Evolutionary conservation across 371 early-diverging fungal species (phyloP), one percentile per base, ranked within the genome.

Genomic region (Mortierella sp.): DNA sequence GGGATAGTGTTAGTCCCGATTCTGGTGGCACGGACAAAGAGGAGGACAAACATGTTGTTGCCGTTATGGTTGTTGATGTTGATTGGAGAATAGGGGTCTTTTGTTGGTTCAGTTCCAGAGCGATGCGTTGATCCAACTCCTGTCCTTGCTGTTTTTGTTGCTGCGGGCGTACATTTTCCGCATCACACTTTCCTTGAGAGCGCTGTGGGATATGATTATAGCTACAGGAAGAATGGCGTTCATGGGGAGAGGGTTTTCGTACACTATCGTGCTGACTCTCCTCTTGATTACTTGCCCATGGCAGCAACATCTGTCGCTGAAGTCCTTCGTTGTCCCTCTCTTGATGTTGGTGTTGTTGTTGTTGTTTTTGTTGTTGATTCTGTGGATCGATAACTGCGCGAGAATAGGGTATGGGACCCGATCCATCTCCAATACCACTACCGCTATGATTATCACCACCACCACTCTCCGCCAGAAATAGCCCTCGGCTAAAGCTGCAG

Each of bases 1-100:
- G 37, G 11, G 14, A 14, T 34, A 52, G 9, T 52, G 50, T 3
- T 37, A 34, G n/a, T 2, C n/a, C 34, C 3, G 41, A 47, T 56
- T 51, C 11, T 21, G 53, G 41, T 46, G 63, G 51, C 57, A 53
- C 30, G 48, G 63, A 42, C 63, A 52, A 52, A 32, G 47, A 63
- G 41, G 9, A 21, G 48, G 63, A 42, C 63, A 52, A 52, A 32
- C 52, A 63, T 39, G 9, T 24, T 32, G 49, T 27, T 42, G 58
- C 51, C 44, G 19, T 51, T 41, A 51, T 52, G 21, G 9, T 17
- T 27, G 17, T 11, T n/a, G 32, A 14, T 15, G 19, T n/a, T 21
- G 19, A 28, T 17, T 41, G 50, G 23, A 15, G 50, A 60, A 60
- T 55, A 60, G 68, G 58, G 53, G 52, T 31, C 31, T 30, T 8